Evolutionary conservation across 1,284 basidiomycete genomes (phyloP).

Genomic region (Tilletia indica): DNA sequence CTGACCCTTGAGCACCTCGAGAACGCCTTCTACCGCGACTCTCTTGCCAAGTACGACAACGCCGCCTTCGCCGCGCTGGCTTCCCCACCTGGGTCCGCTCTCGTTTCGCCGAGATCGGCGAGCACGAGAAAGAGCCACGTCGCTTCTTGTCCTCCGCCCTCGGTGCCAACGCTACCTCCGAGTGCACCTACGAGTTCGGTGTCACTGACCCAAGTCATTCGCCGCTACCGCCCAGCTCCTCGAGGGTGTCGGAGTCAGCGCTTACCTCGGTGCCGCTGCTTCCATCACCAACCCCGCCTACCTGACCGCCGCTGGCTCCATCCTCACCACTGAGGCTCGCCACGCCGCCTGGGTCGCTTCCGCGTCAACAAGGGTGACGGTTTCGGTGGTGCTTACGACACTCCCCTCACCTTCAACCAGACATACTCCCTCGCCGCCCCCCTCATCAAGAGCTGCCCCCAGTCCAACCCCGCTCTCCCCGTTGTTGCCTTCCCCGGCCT

Average conservation of each 20-base stretch:
- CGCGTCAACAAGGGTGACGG: slow-evolving; percentile 35
- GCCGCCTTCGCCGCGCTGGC: slow-evolving; percentile 64
- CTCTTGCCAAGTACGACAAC: slow-evolving; percentile 45
- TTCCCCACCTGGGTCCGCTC: slow-evolving; percentile 62
- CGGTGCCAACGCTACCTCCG: slow-evolving; percentile 61
- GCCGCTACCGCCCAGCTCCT: slow-evolving; percentile 62
- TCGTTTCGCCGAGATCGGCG: slow-evolving; percentile 43
- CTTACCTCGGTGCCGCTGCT: slow-evolving; percentile 64
- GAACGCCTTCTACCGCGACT: slow-evolving; percentile 63
- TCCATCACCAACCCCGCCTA: slow-evolving; percentile 56
- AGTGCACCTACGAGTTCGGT: slow-evolving; percentile 67
- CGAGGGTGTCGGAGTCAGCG: slow-evolving; percentile 63
- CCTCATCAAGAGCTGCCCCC: slow-evolving; percentile 61
- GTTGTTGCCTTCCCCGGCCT: slow-evolving; percentile 59
- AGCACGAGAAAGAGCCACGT: slow-evolving; percentile 65
- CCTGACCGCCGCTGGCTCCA: slow-evolving; percentile 40
- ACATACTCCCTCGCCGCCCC: slow-evolving; percentile 57
- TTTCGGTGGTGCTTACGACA: slow-evolving; percentile 59
- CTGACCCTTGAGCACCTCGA: slow-evolving; percentile 71
- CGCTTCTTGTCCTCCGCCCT: slow-evolving; percentile 62
- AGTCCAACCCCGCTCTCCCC: slow-evolving; percentile 59
- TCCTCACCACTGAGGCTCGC: slow-evolving; percentile 43
- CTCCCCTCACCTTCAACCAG: slow-evolving; percentile 58
- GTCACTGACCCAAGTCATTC: slow-evolving; percentile 58
- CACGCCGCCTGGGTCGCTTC: slow-evolving; percentile 39